phyloP scores from a whole-genome alignment of 2,329 filamentous ascomycete species.

The Aureobasidium namibiae region DNA sequence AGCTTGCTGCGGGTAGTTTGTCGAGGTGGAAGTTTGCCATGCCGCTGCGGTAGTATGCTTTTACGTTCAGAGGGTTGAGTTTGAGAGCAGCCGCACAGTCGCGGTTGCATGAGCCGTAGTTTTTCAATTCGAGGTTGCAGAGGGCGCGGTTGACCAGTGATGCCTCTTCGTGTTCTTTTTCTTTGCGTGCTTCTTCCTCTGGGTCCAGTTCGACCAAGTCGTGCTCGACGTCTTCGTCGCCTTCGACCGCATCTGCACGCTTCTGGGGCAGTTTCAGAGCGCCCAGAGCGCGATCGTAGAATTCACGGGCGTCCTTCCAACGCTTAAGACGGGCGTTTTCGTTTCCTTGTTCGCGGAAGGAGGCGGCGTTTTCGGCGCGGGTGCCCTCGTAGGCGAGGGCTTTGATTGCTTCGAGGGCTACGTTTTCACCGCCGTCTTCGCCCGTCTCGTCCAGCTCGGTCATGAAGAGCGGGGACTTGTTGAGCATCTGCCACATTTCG shows the following conservation, averaged over 20 bases:
- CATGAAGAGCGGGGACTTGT: slow-evolving; percentile 85
- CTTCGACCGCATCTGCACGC: slow-evolving; percentile 37
- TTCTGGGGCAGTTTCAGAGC: slow-evolving; percentile 57
- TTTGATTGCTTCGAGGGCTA: slow-evolving; percentile 75
- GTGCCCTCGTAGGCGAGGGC: slow-evolving; percentile 92
- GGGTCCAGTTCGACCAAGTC: slow-evolving; percentile 37
- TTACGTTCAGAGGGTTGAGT: slow-evolving; percentile 72
- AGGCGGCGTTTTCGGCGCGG: slow-evolving; percentile 68
- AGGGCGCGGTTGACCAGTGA: slow-evolving; percentile 82
- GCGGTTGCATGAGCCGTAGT: slow-evolving; percentile 77
- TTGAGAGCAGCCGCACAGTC: slow-evolving; percentile 76
- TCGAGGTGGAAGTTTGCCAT: slow-evolving; percentile 70
- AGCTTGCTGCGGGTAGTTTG: slow-evolving; percentile 70
- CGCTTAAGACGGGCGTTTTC: slow-evolving; percentile 68
- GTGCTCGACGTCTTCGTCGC: slow-evolving; percentile 33
- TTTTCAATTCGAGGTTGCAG: slow-evolving; percentile 79
- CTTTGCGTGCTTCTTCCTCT: slow-evolving; percentile 52
- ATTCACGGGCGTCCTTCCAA: slow-evolving; percentile 80
- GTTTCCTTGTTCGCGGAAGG: slow-evolving; percentile 89
- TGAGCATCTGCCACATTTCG: slow-evolving; percentile 56
- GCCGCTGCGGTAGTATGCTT: slow-evolving; percentile 83
- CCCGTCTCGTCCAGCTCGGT: slow-evolving; percentile 63
- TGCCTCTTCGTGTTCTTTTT: slow-evolving; percentile 61
- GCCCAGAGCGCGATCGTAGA: slow-evolving; percentile 78
- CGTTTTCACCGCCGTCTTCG: slow-evolving; percentile 61